Evolutionary conservation across 306 rosid species (phyloP), one percentile per base, ranked within the genome.

Genomic region (Argentina anserina): DNA sequence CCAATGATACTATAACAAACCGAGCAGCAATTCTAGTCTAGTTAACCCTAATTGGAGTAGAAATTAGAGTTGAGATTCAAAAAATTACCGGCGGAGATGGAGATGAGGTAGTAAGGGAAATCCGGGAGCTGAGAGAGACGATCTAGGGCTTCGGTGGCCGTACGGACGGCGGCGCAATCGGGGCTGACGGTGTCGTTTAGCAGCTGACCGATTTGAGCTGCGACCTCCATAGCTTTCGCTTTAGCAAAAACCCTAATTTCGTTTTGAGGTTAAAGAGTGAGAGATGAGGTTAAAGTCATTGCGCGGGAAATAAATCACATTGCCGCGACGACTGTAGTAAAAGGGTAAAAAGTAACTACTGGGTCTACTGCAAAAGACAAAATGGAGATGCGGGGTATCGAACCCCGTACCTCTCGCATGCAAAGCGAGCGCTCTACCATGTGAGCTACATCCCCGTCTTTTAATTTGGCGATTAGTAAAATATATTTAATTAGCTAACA

Each of bases 51-150:
- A 50, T 31, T 6, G 2, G 3, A 1, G 1, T 3, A 0, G 56
- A 50, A 20, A 5, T 34, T 13, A 20, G 31, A 36, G 3, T 17
- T 9, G 41, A 29, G 3, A 7, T 5, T 11, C 5, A 2, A 6
- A 2, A 12, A 47, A 47, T 70, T 74, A 92, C 97, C 89, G 11
- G 86, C 4, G 72, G 90, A 79, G 46, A 90, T 79, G 77, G 82
- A 74, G 69, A 92, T 90, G 74, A 92, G 87, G 20, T 71, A 67
- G 85, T 85, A 85, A 53, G 92, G 89, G 56, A 92, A 85, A 50
- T 73, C 72, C 10, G 90, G 90, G 71, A 69, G 71, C 49, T 69
- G 79, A 67, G 96, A 92, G 7, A 90, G 72, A 25, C 82, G 83
- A 62, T 90, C 91, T 60, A 92, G 94, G 3, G 86, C 79, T 45